Conservation (phyloP, 148 eudicot genomes). For the Amaranthus hypochondriacus region DNA sequence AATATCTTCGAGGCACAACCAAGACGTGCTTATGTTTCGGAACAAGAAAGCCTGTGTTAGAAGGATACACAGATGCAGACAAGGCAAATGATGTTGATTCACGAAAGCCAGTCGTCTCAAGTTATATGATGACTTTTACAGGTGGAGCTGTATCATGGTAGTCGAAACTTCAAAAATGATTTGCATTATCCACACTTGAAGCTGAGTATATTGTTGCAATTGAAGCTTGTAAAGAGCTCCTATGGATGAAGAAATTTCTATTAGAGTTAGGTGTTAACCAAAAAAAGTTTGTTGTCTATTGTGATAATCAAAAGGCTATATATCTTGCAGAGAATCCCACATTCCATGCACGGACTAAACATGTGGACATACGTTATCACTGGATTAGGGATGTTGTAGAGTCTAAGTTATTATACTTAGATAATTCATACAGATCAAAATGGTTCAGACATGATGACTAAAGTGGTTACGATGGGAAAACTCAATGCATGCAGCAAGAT, state of each 20-base stretch:
- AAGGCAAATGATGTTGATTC: constrained; percentile 6
- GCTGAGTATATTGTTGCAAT: neutral
- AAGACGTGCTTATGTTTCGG: neutral
- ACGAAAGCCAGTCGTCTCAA: neutral
- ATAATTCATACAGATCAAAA: neutral
- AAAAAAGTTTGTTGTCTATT: neutral
- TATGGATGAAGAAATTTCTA: neutral
- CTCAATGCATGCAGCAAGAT: neutral
- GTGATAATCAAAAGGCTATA: neutral
- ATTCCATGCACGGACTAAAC: neutral
- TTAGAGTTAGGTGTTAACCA: neutral
- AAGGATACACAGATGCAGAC: neutral
- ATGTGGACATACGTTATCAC: neutral
- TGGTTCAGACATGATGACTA: neutral
- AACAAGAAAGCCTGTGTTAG: neutral
- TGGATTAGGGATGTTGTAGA: neutral
- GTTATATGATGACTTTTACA: neutral
- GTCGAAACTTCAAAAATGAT: constrained; percentile 6
- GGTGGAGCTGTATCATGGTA: neutral
- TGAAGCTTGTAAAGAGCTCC: neutral
- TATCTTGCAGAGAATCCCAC: neutral
- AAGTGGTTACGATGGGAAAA: neutral
- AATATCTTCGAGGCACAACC: neutral
- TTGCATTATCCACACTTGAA: neutral
- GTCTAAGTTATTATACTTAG: neutral